Base-by-base conservation (phyloP, 106 monocot genomes). In the Acorus gramineus region DNA sequence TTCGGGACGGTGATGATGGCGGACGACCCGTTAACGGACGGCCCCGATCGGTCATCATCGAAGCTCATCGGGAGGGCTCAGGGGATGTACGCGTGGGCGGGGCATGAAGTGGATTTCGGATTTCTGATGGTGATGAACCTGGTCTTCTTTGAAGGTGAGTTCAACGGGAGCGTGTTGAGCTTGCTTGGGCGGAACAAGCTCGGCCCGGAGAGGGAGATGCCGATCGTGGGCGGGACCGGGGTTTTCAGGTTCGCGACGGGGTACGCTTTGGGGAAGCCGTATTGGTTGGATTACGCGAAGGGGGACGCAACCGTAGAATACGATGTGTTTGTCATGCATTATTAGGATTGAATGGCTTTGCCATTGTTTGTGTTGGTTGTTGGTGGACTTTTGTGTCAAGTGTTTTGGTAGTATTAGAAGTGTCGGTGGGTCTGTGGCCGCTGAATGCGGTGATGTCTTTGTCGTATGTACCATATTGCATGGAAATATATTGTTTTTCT, bases 21-120 rank as follows among this genome's bases (percentile, higher is more conserved):
- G 51, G 81, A 81, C 44, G 81, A 81, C 49, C 69, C 65, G 9
- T 44, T 81, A 43, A 81, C 81, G 5, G 81, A 73, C 10, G 76
- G 65, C 1, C 73, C 81, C 3, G 51, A 71, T 47, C 44, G 8
- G n/a, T 52, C 8, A 2, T 69, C 81, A 6, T 28, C 28, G 28
- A 42, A 56, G 46, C 49, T 61, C 46, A 10, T 81, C 9, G 81
- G 77, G 45, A 56, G 77, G 8, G 81, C 81, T 2, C 65, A 73
- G 8, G 81, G 81, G 4, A 47, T 73, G 45, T 81, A 81, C 51
- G 9, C 59, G 4, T 11, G 48, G 3, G 66, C 77, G 10, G 42
- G 49, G 3, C 49, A 6, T 9, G 44, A 53, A 3, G 77, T 59
- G 2, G 2, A 28, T 28, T 28, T 11, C 0, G 59, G 57, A 0